Conservation (phyloP, 495 filamentous ascomycete species). For the Aspergillus bridgeri region DNA sequence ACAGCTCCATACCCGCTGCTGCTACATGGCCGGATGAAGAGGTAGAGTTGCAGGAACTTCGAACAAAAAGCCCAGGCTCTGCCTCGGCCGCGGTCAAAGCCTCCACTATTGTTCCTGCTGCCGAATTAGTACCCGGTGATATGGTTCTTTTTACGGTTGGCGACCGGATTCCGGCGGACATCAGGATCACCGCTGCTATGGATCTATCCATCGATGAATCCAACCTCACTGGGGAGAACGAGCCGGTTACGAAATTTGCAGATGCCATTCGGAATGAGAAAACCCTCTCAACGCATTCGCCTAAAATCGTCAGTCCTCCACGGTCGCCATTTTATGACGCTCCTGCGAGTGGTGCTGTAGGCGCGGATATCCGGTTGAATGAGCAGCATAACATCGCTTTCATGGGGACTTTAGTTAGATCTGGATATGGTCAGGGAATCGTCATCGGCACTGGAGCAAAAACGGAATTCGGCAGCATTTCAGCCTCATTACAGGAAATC, state of each 20-base stretch:
- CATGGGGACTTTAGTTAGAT: slow-evolving; percentile 96
- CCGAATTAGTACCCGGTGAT: slow-evolving; percentile 86
- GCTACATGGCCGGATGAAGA: slow-evolving; percentile 44
- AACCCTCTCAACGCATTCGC: slow-evolving; percentile 14
- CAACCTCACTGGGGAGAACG: slow-evolving; percentile 95
- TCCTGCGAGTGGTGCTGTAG: slow-evolving; percentile 58
- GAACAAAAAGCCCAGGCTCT: slow-evolving; percentile 36
- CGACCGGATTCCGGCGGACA: slow-evolving; percentile 93
- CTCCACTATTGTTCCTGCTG: slow-evolving; percentile 78
- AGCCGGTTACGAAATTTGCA: slow-evolving; percentile 75
- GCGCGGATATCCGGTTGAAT: slow-evolving; percentile 61
- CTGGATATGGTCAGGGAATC: slow-evolving; percentile 92
- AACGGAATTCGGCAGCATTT: slow-evolving; percentile 97
- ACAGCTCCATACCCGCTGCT: slow-evolving; percentile 23
- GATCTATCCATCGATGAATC: slow-evolving; percentile 94
- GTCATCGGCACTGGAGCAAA: slow-evolving; percentile 90
- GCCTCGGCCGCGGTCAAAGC: slow-evolving; percentile 61
- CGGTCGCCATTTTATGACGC: slow-evolving; percentile 59
- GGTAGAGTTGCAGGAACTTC: slow-evolving; percentile 31
- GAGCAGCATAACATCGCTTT: slow-evolving; percentile 86
- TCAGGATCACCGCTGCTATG: slow-evolving; percentile 84
- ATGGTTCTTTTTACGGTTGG: slow-evolving; percentile 90
- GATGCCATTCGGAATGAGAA: slow-evolving; percentile 49
- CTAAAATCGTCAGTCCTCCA: slow-evolving; percentile 39
- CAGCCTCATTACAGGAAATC: slow-evolving; percentile 84